Conservation (phyloP, 116 monocot genomes). For the Iris pallida region DNA sequence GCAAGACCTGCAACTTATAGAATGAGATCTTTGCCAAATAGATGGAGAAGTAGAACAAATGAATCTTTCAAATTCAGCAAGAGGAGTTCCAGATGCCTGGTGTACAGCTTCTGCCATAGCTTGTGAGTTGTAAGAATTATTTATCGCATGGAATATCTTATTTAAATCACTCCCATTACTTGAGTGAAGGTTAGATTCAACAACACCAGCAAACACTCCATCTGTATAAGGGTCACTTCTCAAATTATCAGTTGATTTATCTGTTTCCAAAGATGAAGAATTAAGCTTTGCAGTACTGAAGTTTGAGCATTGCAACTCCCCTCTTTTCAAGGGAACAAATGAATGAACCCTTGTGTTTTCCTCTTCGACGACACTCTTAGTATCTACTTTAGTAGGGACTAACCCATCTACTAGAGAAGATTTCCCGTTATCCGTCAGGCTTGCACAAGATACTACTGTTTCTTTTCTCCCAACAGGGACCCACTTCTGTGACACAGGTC, state of each 20-base stretch:
- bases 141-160: constrained; percentile 5
- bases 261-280: neutral
- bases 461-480: too few relatives aligned
- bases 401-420: too few relatives aligned
- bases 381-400: neutral
- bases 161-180: constrained; percentile 7
- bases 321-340: neutral
- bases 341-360: neutral
- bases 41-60: constrained; percentile 21
- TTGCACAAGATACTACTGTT: too few relatives aligned
- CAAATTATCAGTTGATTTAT: neutral
- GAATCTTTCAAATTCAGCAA: constrained; percentile 36
- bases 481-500: too few relatives aligned
- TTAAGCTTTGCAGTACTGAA: neutral
- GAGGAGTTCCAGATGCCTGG: constrained; percentile 13
- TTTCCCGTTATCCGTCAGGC: too few relatives aligned
- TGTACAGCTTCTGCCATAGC: constrained; percentile 11
- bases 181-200: neutral
- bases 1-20: too few relatives aligned
- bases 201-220: neutral
- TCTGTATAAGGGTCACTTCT: neutral
- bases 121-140: constrained; percentile 20
- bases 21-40: neutral
- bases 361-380: neutral
- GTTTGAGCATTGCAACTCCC: neutral